Evolutionary conservation across 495 filamentous ascomycete species (phyloP).

Genomic region (Aspergillus nidulans): DNA sequence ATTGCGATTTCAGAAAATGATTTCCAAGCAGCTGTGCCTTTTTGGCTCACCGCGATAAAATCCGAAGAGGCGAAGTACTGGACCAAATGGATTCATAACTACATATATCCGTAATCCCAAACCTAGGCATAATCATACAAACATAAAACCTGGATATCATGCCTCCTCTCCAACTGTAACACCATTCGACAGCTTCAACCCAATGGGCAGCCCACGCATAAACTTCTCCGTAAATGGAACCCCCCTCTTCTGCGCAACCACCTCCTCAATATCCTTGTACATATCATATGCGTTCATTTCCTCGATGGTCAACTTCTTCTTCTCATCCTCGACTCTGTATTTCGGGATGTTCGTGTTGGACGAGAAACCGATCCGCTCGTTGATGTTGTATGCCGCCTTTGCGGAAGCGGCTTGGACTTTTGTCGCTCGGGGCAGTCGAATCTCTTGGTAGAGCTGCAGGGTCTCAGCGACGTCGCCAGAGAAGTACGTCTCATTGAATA

Average conservation of each 20-base stretch:
- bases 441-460: slow-evolving; percentile 39
- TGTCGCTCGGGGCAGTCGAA: slow-evolving; percentile 41
- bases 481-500: slow-evolving; percentile 43
- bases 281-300: slow-evolving; percentile 54
- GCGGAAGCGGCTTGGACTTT: slow-evolving; percentile 42
- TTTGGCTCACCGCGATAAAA: too few species aligned
- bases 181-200: slow-evolving; percentile 36
- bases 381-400: slow-evolving; percentile 46
- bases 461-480: slow-evolving; percentile 34
- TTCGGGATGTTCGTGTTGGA: slow-evolving; percentile 36
- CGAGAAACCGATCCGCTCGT: slow-evolving; percentile 49
- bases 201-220: slow-evolving; percentile 34
- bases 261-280: slow-evolving; percentile 43
- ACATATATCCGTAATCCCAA: neutral
- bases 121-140: neutral
- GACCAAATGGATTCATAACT: neutral
- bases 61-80: too few species aligned
- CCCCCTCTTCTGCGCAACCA: slow-evolving; percentile 24
- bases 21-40: too few species aligned
- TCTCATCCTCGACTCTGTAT: slow-evolving; percentile 46
- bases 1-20: too few species aligned
- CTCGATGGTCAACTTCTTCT: slow-evolving; percentile 47
- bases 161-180: slow-evolving; percentile 22
- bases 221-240: slow-evolving; percentile 22
- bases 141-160: neutral